Evolutionary conservation across 441 rosid genomes (phyloP).

Genomic region (Aquilaria agallochum): DNA sequence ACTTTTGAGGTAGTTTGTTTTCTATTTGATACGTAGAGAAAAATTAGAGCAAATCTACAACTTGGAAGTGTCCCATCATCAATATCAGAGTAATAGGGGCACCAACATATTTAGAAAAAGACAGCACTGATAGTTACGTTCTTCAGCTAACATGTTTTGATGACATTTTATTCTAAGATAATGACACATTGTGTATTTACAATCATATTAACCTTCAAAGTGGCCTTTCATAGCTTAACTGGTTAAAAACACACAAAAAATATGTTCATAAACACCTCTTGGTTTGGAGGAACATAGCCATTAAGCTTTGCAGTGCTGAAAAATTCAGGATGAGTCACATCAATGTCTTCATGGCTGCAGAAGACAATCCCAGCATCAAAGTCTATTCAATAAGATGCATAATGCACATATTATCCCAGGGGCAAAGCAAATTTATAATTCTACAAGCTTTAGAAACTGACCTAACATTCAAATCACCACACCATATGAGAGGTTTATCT

Average conservation of each 20-base stretch:
- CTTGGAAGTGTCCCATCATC: too few species aligned
- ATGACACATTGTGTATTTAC: too few species aligned
- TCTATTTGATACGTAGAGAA: background rate
- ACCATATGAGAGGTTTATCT: constrained; percentile 95
- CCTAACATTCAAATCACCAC: constrained; percentile 98
- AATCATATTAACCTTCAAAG: too few species aligned
- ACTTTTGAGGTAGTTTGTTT: background rate
- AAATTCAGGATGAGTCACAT: constrained; percentile 96
- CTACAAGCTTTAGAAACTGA: constrained; percentile 18
- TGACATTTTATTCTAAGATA: too few species aligned
- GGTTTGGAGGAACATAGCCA: constrained; percentile 90
- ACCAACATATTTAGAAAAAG: too few species aligned
- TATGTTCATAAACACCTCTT: constrained; percentile 53
- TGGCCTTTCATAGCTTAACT: too few species aligned
- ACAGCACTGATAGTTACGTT: too few species aligned
- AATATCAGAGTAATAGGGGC: too few species aligned
- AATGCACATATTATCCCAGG: background rate
- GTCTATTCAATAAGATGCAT: constrained; percentile 4
- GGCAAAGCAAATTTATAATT: background rate
- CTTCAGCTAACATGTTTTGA: too few species aligned
- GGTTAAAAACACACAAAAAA: constrained; percentile 3
- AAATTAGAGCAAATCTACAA: too few species aligned
- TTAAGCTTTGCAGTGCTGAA: constrained; percentile 81
- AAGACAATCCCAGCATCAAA: constrained; percentile 11
- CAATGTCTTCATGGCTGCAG: constrained; percentile 92